phyloP scores from a whole-genome alignment of 2,329 filamentous ascomycete species.

The Zymoseptoria tritici region DNA sequence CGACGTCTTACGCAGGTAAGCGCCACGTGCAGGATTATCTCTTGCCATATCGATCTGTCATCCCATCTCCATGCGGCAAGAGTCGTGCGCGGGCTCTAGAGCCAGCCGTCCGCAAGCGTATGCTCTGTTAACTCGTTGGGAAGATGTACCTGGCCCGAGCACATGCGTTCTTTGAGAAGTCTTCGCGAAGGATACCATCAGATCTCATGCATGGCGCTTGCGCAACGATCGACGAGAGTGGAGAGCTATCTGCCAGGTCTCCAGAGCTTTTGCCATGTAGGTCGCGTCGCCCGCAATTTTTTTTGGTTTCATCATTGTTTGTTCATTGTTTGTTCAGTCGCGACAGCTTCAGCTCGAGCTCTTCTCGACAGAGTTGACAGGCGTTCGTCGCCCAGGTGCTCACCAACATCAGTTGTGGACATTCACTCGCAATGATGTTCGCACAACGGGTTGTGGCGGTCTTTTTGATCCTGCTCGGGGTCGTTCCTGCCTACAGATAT shows the following conservation, averaged over 20 bases:
- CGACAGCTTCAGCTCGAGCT: neutral
- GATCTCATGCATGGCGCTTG: neutral
- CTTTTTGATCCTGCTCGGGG: neutral
- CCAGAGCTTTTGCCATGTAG: neutral
- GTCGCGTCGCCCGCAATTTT: neutral
- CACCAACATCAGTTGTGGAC: neutral
- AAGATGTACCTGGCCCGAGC: neutral
- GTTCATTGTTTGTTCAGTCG: neutral
- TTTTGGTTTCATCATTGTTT: neutral
- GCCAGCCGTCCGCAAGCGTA: neutral
- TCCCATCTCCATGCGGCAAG: neutral
- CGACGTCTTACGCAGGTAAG: neutral
- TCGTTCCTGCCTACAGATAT: constrained; percentile 27
- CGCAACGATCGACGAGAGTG: neutral
- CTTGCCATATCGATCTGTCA: neutral
- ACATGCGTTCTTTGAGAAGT: neutral
- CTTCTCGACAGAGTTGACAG: neutral
- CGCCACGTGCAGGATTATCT: neutral
- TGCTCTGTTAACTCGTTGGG: neutral
- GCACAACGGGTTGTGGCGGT: neutral
- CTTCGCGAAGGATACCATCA: neutral
- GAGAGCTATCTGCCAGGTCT: neutral
- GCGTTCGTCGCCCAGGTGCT: neutral
- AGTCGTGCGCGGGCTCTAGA: neutral
- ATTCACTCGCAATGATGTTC: neutral